A percentile compares a stretch with the other conserved stretches of the same genome.
phyloP scores from a whole-genome alignment of 1,139 yeast species.

The Hyphopichia pseudoburtonii region DNA sequence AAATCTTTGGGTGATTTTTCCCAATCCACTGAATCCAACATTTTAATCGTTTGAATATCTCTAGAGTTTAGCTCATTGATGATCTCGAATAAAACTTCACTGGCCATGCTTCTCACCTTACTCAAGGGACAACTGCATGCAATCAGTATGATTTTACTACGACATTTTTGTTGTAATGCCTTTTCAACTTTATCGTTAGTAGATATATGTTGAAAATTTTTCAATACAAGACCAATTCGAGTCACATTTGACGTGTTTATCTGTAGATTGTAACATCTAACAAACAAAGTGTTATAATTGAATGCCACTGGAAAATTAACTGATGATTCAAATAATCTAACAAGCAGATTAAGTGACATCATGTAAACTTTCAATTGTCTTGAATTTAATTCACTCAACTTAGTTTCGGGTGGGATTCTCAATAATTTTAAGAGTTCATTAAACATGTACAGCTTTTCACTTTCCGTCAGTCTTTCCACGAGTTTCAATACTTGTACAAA shows the following conservation, averaged over 20 bases:
- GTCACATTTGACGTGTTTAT: slow-evolving; percentile 40
- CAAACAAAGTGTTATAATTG: slow-evolving; percentile 41
- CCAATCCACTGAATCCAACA: slow-evolving; percentile 23
- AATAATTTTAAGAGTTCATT: slow-evolving; percentile 15
- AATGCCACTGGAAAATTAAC: slow-evolving; percentile 30
- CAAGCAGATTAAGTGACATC: slow-evolving; percentile 30
- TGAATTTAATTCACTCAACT: slow-evolving; percentile 5
- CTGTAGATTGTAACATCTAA: slow-evolving; percentile 58
- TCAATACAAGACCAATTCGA: slow-evolving; percentile 33
- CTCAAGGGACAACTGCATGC: slow-evolving; percentile 29
- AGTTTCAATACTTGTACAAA: slow-evolving; percentile 42
- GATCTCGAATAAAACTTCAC: slow-evolving; percentile 35
- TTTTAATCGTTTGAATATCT: slow-evolving; percentile 4
- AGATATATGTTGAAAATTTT: slow-evolving; percentile 35
- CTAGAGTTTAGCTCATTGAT: slow-evolving; percentile 19
- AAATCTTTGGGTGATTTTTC: slow-evolving; percentile 10
- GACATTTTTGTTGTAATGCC: slow-evolving; percentile 13
- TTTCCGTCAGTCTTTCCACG: slow-evolving; percentile 18
- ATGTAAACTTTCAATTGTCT: slow-evolving; percentile 21
- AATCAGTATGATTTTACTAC: slow-evolving; percentile 29
- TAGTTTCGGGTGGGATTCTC: slow-evolving; percentile 13
- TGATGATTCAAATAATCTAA: slow-evolving; percentile 42
- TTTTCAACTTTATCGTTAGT: slow-evolving; percentile 6
- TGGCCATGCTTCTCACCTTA: slow-evolving; percentile 27
- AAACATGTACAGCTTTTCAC: slow-evolving; percentile 10